phyloP scores from a whole-genome alignment of 2,329 filamentous ascomycete species.

The Aspergillus ustus region DNA sequence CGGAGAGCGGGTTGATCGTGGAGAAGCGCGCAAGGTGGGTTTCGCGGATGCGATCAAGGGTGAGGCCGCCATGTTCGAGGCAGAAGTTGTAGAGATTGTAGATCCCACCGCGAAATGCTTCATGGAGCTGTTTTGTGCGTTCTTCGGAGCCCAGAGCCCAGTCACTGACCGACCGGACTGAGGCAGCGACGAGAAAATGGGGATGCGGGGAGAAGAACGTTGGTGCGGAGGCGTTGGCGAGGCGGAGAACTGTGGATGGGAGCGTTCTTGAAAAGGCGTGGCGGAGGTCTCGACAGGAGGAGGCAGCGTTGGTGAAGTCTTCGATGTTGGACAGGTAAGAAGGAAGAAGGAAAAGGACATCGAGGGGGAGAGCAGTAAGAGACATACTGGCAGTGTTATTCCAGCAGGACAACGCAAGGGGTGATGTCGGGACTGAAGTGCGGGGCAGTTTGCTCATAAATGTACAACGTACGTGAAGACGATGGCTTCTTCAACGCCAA shows the following conservation, averaged over 20 bases:
- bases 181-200: constrained; percentile 40
- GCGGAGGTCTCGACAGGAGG: constrained; percentile 23
- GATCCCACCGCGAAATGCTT: constrained; percentile 33
- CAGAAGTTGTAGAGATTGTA: constrained; percentile 37
- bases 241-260: constrained; percentile 35
- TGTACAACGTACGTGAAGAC: too few relatives aligned
- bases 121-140: constrained; percentile 29
- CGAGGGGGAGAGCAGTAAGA: constrained; percentile 36
- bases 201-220: constrained; percentile 45
- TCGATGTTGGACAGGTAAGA: constrained; percentile 26
- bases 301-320: constrained; percentile 26
- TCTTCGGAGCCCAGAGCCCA: constrained; percentile 36
- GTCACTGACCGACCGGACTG: constrained; percentile 35
- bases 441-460: too few relatives aligned
- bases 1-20: constrained; percentile 38
- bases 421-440: too few relatives aligned
- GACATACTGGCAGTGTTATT: not conserved
- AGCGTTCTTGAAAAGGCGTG: constrained; percentile 23
- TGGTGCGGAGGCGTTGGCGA: constrained; percentile 37
- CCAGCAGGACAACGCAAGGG: too few relatives aligned
- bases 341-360: constrained; percentile 47
- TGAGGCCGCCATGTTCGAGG: constrained; percentile 33
- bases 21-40: constrained; percentile 33
- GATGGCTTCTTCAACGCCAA: not conserved
- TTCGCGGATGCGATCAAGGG: constrained; percentile 36